These are phyloP conservation scores for Edaphochlamys debaryana DNA, from an alignment of 139 green algal genomes.

Conservation along the genomic window DNA sequence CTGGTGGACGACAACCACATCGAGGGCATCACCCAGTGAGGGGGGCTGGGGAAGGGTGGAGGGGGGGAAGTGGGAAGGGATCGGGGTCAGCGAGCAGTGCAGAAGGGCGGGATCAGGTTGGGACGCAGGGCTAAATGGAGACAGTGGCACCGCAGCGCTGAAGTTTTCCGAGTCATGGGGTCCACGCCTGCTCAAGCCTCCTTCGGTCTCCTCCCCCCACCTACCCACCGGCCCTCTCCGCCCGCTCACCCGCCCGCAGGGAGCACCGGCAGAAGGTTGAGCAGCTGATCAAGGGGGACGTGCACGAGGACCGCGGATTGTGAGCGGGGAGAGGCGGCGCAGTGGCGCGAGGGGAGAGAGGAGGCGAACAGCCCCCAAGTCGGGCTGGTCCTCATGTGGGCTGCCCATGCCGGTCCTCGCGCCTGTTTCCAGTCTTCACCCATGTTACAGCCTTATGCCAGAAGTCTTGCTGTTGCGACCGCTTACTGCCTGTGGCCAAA, in stretches of 20 bases:
- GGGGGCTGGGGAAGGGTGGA: background rate
- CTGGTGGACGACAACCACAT: conserved; percentile 67
- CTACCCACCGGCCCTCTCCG: background rate
- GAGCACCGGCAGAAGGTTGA: conserved; percentile 1
- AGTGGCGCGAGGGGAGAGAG: too few species aligned
- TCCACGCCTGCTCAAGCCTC: too few species aligned
- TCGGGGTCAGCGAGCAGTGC: background rate
- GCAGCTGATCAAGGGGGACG: conserved; percentile 5
- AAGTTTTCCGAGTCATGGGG: background rate
- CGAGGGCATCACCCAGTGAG: conserved; percentile 17
- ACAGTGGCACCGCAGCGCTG: background rate
- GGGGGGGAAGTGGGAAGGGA: background rate
- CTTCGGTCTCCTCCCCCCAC: conserved; percentile 11
- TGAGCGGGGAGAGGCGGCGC: too few species aligned
- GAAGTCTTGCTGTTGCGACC: too few species aligned
- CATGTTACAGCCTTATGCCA: too few species aligned
- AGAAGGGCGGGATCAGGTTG: too few species aligned
- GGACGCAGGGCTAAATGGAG: too few species aligned
- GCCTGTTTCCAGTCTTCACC: too few species aligned
- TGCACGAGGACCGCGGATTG: conserved; percentile 5
- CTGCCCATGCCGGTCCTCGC: too few species aligned
- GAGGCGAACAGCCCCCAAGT: too few species aligned
- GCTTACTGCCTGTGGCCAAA: too few species aligned
- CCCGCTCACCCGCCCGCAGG: background rate
- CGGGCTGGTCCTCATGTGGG: too few species aligned